Conservation (phyloP, 805 yeast species). For the Saccharomyces paradoxus region DNA sequence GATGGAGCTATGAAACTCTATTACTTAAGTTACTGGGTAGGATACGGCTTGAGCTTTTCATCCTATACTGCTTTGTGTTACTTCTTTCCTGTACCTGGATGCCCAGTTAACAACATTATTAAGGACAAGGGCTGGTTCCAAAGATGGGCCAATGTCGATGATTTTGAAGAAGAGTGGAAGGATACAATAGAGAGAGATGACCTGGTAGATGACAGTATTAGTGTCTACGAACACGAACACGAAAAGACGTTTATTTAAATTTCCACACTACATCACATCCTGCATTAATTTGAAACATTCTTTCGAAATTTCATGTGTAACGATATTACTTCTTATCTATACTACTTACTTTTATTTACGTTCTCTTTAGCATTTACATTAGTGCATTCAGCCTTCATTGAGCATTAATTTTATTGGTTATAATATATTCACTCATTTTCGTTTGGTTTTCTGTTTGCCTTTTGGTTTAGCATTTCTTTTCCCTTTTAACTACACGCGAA, state of each 20-base stretch:
- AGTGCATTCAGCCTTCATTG: not conserved
- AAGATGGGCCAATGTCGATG: conserved; percentile 53
- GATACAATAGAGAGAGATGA: conserved; percentile 1
- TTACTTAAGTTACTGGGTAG: conserved; percentile 65
- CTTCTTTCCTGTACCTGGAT: conserved; percentile 46
- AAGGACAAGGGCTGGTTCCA: conserved; percentile 53
- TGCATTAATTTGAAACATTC: not conserved
- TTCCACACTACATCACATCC: not conserved
- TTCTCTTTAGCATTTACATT: not conserved
- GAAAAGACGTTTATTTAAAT: not conserved
- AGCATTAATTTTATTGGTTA: not conserved
- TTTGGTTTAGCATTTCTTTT: not conserved
- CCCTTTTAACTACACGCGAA: not conserved
- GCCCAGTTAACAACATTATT: conserved; percentile 33
- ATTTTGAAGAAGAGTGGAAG: conserved; percentile 40
- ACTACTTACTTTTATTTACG: not conserved
- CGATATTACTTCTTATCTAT: not conserved
- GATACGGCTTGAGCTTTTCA: conserved; percentile 51
- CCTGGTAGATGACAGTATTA: conserved; percentile 1
- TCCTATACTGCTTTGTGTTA: conserved; percentile 47
- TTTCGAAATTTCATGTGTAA: not conserved
- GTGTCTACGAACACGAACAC: conserved; percentile 1
- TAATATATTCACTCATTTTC: not conserved
- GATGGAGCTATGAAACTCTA: conserved; percentile 66
- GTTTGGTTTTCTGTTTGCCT: not conserved